Evolutionary conservation across 805 yeast genomes (phyloP).

Genomic region (Ogataea methanolica): DNA sequence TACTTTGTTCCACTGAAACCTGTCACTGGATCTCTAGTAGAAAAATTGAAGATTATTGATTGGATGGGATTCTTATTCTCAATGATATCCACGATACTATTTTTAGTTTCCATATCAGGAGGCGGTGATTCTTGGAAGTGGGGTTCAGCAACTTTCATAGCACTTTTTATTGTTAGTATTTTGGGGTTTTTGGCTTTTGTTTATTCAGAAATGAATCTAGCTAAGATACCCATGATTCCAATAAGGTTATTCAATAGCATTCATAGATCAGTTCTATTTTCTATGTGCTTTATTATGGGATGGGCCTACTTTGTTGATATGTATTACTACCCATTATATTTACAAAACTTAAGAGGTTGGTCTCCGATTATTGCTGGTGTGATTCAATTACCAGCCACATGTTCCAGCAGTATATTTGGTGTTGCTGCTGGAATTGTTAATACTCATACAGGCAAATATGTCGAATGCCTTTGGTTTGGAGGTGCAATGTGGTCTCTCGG

Average conservation of each 20-base stretch:
- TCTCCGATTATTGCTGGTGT: conserved; percentile 36
- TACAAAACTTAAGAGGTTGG: conserved; percentile 38
- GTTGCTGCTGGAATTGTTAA: conserved; percentile 40
- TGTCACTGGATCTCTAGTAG: conserved; percentile 30
- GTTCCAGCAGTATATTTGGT: conserved; percentile 29
- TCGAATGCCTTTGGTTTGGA: conserved; percentile 20
- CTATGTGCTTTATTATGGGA: conserved; percentile 39
- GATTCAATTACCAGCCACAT: conserved; percentile 37
- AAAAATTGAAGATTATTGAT: conserved; percentile 42
- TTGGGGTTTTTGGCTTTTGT: conserved; percentile 35
- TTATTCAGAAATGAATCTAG: conserved; percentile 39
- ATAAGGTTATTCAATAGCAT: conserved; percentile 33
- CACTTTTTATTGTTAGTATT: conserved; percentile 37
- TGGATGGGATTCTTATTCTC: conserved; percentile 25
- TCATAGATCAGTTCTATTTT: conserved; percentile 29
- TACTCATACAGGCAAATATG: conserved; percentile 37
- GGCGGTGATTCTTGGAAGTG: conserved; percentile 56
- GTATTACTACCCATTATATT: conserved; percentile 42
- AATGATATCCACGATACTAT: conserved; percentile 40
- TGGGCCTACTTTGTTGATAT: conserved; percentile 41
- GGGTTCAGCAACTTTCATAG: conserved; percentile 29
- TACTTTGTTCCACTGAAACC: conserved; percentile 28
- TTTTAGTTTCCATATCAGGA: conserved; percentile 52
- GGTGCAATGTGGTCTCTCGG: conserved; percentile 38
- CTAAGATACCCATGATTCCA: conserved; percentile 48